These are phyloP conservation scores for Mycena vulgaris DNA, from an alignment of 768 basidiomycete genomes.

Conservation along the genomic window DNA sequence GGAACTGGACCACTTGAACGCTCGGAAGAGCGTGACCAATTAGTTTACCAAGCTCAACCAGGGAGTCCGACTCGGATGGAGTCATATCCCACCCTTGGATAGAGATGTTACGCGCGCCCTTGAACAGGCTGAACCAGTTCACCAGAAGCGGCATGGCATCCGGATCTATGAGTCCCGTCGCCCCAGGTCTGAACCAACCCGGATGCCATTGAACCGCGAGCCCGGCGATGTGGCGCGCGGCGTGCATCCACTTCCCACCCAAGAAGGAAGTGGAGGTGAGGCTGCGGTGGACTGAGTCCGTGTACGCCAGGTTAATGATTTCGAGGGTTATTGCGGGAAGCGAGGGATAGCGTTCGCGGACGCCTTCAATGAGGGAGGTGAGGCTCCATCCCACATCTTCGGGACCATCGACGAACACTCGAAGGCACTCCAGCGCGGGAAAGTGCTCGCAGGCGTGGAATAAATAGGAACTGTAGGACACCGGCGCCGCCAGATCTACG, in stretches of 20 bases:
- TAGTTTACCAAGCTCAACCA: background rate
- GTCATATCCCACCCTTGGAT: background rate
- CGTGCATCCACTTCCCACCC: slow-evolving; percentile 19
- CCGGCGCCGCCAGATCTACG: background rate
- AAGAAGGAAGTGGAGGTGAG: background rate
- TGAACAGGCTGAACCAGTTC: slow-evolving; percentile 15
- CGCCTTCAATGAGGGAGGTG: slow-evolving; percentile 4
- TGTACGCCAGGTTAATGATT: background rate
- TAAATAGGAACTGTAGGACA: slow-evolving; percentile 6
- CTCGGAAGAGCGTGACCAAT: background rate
- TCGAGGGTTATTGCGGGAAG: background rate
- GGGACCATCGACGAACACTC: background rate
- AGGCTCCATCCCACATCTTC: background rate
- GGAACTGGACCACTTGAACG: background rate
- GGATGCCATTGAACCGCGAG: background rate
- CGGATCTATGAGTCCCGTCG: background rate
- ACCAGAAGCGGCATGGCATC: background rate
- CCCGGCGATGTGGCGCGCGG: slow-evolving; percentile 5
- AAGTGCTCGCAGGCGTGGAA: background rate
- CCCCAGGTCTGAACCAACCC: background rate
- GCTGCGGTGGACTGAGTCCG: background rate
- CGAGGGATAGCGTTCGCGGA: background rate
- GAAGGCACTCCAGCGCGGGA: background rate
- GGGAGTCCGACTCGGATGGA: background rate
- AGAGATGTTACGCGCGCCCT: background rate